Evolutionary conservation across 2,329 filamentous ascomycete genomes (phyloP).

Genomic region (Trichoderma guizhouense): DNA sequence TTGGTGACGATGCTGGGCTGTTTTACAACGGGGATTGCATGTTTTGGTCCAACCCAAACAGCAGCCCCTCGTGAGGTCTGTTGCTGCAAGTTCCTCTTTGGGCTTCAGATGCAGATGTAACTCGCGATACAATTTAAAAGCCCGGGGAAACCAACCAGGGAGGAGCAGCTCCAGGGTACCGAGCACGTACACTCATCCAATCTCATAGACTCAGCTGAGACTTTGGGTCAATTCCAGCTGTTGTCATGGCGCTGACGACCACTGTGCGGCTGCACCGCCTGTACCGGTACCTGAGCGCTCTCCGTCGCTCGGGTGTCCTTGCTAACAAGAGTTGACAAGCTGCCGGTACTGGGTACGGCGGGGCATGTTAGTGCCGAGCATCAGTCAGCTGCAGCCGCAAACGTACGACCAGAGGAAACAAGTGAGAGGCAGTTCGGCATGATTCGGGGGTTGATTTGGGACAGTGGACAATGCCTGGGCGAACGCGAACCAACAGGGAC

Average conservation of each 20-base stretch:
- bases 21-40: background rate
- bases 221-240: background rate
- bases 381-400: background rate
- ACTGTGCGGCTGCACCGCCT: background rate
- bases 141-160: background rate
- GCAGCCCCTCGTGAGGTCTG: background rate
- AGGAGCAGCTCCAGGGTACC: background rate
- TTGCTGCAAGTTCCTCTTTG: background rate
- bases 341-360: background rate
- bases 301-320: background rate
- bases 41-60: background rate
- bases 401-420: background rate
- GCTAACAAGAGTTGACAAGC: too few species aligned
- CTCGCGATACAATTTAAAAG: background rate
- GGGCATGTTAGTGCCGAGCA: background rate
- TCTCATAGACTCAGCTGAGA: background rate
- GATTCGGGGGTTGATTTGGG: too few species aligned
- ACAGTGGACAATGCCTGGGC: background rate
- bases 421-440: background rate
- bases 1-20: background rate
- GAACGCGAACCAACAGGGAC: background rate
- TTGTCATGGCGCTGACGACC: background rate
- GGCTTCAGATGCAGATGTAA: background rate
- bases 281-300: background rate
- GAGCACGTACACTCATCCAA: background rate